phyloP scores from a whole-genome alignment of 305 asterid species.

The Fraxinus nigra region DNA sequence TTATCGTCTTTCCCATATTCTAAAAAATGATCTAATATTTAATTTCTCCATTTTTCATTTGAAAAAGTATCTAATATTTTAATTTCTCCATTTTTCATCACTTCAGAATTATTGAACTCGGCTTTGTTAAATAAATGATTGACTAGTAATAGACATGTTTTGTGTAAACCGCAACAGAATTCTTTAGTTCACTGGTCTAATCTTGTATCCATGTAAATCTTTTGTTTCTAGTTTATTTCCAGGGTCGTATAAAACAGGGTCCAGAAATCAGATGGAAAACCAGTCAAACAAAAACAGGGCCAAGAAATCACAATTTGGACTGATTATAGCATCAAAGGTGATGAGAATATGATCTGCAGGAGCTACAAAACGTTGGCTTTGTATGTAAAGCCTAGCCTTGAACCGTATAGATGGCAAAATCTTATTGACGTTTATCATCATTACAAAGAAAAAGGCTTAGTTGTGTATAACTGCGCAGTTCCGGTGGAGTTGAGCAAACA shows the following conservation, averaged over 20 bases:
- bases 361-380: constrained; percentile 60
- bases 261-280: constrained; percentile 58
- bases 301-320: constrained; percentile 53
- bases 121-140: too few relatives aligned
- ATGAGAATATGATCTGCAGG: constrained; percentile 53
- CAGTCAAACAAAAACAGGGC: constrained; percentile 51
- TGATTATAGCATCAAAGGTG: constrained; percentile 51
- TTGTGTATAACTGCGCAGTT: background rate
- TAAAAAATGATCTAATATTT: too few relatives aligned
- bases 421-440: constrained; percentile 37
- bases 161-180: background rate
- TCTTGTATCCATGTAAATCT: background rate
- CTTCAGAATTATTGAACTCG: too few relatives aligned
- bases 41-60: too few relatives aligned
- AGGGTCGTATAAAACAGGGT: constrained; percentile 29
- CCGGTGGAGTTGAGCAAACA: too few relatives aligned
- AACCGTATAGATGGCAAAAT: constrained; percentile 56
- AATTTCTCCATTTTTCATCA: too few relatives aligned
- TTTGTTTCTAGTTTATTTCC: background rate
- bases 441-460: constrained; percentile 37
- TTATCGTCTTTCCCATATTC: too few relatives aligned
- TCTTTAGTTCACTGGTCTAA: background rate
- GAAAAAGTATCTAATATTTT: too few relatives aligned
- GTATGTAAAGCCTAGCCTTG: constrained; percentile 45
- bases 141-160: too few relatives aligned